A percentile compares a stretch with the other conserved stretches of the same genome.
Conservation (phyloP, 1,284 basidiomycete genomes). For the Cryptococcus hybrid region DNA sequence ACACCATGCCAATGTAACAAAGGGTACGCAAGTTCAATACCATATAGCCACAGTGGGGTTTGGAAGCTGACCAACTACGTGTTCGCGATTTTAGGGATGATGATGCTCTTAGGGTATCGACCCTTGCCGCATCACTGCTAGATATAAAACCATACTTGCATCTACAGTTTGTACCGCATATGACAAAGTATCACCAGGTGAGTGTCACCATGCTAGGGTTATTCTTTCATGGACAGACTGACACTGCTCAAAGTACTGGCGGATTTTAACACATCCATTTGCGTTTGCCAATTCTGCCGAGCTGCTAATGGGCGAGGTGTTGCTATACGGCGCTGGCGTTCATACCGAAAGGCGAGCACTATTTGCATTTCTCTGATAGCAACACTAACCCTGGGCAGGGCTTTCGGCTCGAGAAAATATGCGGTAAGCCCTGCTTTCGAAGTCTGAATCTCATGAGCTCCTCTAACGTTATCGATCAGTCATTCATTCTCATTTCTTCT, state of each 20-base stretch:
- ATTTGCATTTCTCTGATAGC: constrained; percentile 11
- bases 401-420: constrained; percentile 83
- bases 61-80: background rate
- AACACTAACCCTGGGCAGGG: constrained; percentile 34
- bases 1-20: constrained; percentile 44
- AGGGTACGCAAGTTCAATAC: constrained; percentile 21
- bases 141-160: constrained; percentile 85
- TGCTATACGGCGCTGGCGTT: constrained; percentile 71
- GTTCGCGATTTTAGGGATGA: constrained; percentile 60
- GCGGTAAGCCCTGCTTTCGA: constrained; percentile 60
- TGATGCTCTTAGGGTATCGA: constrained; percentile 66
- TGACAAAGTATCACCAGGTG: constrained; percentile 52
- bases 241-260: constrained; percentile 68
- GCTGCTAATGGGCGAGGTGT: constrained; percentile 69
- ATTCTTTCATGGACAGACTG: background rate
- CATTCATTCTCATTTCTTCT: constrained; percentile 66
- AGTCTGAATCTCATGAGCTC: background rate
- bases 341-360: constrained; percentile 63
- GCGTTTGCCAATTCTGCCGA: constrained; percentile 82
- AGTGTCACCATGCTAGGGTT: constrained; percentile 5
- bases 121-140: constrained; percentile 70
- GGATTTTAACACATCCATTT: constrained; percentile 69
- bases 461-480: constrained; percentile 54
- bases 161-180: constrained; percentile 58
- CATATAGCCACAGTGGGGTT: background rate